phyloP scores from a whole-genome alignment of 2,329 filamentous ascomycete species.

The Penicillium occitanis region DNA sequence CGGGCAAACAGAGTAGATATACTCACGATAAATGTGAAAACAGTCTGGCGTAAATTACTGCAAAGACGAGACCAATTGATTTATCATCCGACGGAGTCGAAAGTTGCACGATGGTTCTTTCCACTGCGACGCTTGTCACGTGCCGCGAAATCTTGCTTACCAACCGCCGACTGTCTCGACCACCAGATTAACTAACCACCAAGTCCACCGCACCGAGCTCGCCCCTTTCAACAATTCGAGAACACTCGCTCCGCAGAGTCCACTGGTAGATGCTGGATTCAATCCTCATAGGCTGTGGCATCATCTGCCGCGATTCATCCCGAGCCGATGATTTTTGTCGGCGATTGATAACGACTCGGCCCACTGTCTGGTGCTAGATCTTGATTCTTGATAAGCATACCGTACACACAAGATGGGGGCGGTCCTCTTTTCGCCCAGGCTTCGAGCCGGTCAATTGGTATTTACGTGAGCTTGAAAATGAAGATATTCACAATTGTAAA shows the following conservation, averaged over 20 bases:
- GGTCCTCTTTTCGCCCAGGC: neutral
- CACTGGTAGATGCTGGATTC: neutral
- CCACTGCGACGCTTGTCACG: slow-evolving; percentile 7
- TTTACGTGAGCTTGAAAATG: neutral
- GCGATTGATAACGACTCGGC: slow-evolving; percentile 1
- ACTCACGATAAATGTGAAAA: neutral
- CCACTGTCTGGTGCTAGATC: neutral
- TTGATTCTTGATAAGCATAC: slow-evolving; percentile 2
- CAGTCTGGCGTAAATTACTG: neutral
- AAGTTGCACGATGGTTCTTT: slow-evolving; percentile 11
- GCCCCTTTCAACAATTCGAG: neutral
- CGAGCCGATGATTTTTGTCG: neutral
- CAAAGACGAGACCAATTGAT: slow-evolving; percentile 13
- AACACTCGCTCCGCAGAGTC: neutral
- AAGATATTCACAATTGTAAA: neutral
- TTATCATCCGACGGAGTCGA: slow-evolving; percentile 21
- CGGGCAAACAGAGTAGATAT: neutral
- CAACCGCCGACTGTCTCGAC: slow-evolving; percentile 20
- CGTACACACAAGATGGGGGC: neutral
- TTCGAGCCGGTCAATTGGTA: neutral
- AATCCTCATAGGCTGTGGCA: slow-evolving; percentile 2
- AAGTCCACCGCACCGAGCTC: neutral
- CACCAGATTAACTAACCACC: neutral
- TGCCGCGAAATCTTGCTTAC: slow-evolving; percentile 19
- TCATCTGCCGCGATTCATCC: slow-evolving; percentile 5